Evolutionary conservation across 495 filamentous ascomycete genomes (phyloP).

Genomic region (Amphirosellinia nigrospora): DNA sequence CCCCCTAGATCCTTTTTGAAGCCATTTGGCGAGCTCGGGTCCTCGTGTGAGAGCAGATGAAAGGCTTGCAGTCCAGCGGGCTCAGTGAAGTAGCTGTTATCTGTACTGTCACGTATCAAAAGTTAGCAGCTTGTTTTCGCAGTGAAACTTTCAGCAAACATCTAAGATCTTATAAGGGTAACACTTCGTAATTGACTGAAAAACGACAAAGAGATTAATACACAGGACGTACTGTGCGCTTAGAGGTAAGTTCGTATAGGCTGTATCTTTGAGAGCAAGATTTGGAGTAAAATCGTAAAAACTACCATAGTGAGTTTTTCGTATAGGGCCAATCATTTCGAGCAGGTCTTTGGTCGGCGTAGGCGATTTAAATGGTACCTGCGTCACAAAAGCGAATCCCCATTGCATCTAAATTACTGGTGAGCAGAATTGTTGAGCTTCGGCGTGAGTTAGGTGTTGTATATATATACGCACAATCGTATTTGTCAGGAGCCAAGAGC

Average conservation of each 20-base stretch:
- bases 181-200: not conserved
- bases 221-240: constrained; percentile 59
- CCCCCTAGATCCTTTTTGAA: constrained; percentile 58
- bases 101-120: constrained; percentile 55
- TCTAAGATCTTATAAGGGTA: not conserved
- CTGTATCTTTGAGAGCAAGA: constrained; percentile 84
- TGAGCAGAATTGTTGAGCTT: not conserved
- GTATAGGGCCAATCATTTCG: constrained; percentile 80
- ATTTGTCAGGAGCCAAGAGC: constrained; percentile 62
- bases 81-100: constrained; percentile 92
- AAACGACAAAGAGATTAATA: not conserved
- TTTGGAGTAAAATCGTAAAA: constrained; percentile 96
- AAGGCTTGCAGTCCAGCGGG: constrained; percentile 89
- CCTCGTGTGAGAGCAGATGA: constrained; percentile 80
- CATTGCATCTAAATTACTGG: constrained; percentile 54
- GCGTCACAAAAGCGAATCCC: constrained; percentile 75
- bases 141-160: not conserved
- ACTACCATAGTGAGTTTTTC: constrained; percentile 88
- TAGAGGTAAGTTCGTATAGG: constrained; percentile 84
- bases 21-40: constrained; percentile 23
- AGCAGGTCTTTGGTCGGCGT: constrained; percentile 72
- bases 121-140: not conserved
- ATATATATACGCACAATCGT: constrained; percentile 37
- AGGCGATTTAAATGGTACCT: constrained; percentile 66
- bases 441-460: not conserved